Base-by-base conservation (phyloP, 176 grass and related monocot genomes). In the Aegilops bicornis region DNA sequence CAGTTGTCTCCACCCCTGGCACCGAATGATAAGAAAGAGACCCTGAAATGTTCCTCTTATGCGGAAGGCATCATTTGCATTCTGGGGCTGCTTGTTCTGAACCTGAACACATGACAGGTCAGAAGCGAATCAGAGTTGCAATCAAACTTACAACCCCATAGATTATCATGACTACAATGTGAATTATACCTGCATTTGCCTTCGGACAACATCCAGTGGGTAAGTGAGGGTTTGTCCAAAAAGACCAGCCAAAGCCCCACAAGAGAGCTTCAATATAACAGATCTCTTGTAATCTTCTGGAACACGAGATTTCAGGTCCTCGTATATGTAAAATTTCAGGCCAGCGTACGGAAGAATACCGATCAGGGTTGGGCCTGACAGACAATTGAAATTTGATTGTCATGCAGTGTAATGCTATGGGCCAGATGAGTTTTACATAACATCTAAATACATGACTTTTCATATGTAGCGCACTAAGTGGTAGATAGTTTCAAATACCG, bases 261-360 rank as follows among this genome's bases (percentile, higher is more conserved):
- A 96, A 82, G 97, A 87, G 35, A 98, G 92, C 64, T 93, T 92
- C 67, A 98, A 62, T 73, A 86, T 27, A 29, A 98, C 94, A 80
- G 97, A 98, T 65, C 84, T 96, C 79, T 94, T 92, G 82, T 98
- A 96, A 85, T 96, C 92, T 54, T 94, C 90, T 73, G 97, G 94
- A 84, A 98, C 90, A 79, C 78, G 86, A 56, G 89, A 92, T 86
- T 98, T 96, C 12, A 96, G 66, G 67, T 96, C 90, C 89, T 98
- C 97, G 29, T 96, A 98, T 84, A 98, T 98, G 83, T 98, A 98
- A 79, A 96, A 96, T 71, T 98, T 96, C 50, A 96, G 87, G 82
- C 97, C 97, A 87, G 97, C 97, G 8, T 98, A 98, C n/a, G 97
- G 97, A 92, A 98, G 93, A 82, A 98, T 96, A 30, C 94, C 97